Conservation (phyloP, 1,284 basidiomycete species). For the Fomitiporia mediterranea region DNA sequence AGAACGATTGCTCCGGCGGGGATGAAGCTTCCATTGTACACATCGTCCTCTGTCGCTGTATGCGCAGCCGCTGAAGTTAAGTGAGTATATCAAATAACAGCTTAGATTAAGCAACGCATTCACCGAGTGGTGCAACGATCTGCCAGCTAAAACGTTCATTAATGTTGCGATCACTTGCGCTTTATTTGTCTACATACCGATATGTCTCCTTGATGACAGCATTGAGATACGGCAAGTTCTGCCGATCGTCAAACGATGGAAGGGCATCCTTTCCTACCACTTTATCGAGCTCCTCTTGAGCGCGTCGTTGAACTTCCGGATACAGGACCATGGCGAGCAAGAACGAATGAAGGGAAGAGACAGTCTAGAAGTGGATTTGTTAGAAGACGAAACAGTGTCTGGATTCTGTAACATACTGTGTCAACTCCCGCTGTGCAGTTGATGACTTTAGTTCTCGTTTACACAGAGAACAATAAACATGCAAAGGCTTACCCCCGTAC, state of each 20-base stretch:
- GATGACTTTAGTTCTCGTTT: not conserved
- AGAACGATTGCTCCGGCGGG: constrained; percentile 20
- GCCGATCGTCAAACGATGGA: constrained; percentile 22
- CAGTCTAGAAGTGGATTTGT: not conserved
- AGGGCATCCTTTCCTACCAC: constrained; percentile 23
- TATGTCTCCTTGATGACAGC: constrained; percentile 23
- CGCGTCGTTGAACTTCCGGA: constrained; percentile 18
- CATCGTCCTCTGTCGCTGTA: constrained; percentile 19
- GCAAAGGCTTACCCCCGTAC: constrained; percentile 12
- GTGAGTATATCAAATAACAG: not conserved
- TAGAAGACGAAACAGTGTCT: not conserved
- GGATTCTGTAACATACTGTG: not conserved
- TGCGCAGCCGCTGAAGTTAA: constrained; percentile 16
- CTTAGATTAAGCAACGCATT: not conserved
- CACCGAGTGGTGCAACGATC: constrained; percentile 12
- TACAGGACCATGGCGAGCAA: constrained; percentile 20
- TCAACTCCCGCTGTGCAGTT: not conserved
- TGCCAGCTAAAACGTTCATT: constrained; percentile 22
- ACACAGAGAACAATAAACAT: not conserved
- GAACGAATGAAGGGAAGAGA: constrained; percentile 17
- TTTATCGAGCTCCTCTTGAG: constrained; percentile 21
- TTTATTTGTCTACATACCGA: no score
- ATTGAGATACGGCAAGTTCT: constrained; percentile 23
- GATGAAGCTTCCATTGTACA: constrained; percentile 22
- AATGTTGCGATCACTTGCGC: no score